These are phyloP conservation scores for Mycothermus thermophilus DNA, from an alignment of 495 filamentous ascomycete species.

Conservation along the genomic window DNA sequence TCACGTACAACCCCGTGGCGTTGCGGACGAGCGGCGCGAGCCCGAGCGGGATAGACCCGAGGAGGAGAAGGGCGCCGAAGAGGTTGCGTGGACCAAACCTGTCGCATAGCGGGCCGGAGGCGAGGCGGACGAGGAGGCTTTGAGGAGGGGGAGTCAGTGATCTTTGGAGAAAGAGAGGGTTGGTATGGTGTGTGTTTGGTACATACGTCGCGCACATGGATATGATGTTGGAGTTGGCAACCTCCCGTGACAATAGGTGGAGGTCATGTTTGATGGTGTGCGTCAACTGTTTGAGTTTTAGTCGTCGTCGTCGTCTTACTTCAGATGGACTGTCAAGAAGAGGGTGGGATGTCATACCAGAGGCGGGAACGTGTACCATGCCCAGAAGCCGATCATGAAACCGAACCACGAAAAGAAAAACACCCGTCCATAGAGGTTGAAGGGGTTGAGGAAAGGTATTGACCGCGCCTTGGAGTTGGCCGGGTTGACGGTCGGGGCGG, in stretches of 20 bases:
- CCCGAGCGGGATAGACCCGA: conserved; percentile 68
- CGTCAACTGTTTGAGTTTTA: conserved; percentile 38
- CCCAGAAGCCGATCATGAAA: conserved; percentile 90
- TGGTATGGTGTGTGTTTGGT: not conserved
- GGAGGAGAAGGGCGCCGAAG: conserved; percentile 60
- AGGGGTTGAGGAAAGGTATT: conserved; percentile 65
- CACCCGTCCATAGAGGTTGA: conserved; percentile 71
- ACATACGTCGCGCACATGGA: conserved; percentile 72
- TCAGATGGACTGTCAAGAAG: not conserved
- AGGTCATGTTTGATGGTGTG: conserved; percentile 67
- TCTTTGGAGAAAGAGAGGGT: too few species aligned
- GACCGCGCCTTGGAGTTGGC: conserved; percentile 66
- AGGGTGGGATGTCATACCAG: conserved; percentile 38
- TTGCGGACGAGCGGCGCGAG: conserved; percentile 63
- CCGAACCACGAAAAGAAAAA: conserved; percentile 92
- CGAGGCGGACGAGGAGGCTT: conserved; percentile 62
- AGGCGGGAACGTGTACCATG: conserved; percentile 77
- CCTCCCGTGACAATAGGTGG: conserved; percentile 48
- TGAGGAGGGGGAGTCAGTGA: too few species aligned
- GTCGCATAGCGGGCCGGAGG: conserved; percentile 78
- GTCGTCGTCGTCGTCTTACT: not conserved
- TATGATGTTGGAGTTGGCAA: conserved; percentile 83
- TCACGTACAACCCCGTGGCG: conserved; percentile 52
- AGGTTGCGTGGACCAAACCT: conserved; percentile 67
- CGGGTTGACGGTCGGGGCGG: conserved; percentile 53